Evolutionary conservation across 2,329 filamentous ascomycete species (phyloP).

Genomic region (Coniochaeta pulveracea): DNA sequence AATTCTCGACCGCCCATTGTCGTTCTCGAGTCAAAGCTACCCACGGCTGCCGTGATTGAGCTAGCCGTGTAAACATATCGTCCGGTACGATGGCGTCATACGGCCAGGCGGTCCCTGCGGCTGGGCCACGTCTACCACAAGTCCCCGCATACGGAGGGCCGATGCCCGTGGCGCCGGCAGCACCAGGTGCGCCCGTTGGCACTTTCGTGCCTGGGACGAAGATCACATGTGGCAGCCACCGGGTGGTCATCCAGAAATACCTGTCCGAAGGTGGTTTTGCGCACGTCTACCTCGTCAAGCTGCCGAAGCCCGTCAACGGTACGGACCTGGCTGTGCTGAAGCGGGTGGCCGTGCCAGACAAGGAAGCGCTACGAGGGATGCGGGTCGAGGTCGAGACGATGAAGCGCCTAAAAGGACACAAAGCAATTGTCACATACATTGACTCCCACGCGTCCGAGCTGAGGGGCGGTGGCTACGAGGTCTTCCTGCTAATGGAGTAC

Average conservation of each 20-base stretch:
- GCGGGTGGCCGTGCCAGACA: constrained; percentile 91
- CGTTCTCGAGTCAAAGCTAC: too few species aligned
- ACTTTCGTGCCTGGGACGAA: constrained; percentile 92
- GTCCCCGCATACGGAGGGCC: constrained; percentile 32
- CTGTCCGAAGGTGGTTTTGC: constrained; percentile 97
- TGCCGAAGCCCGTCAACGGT: constrained; percentile 66
- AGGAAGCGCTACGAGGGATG: constrained; percentile 90
- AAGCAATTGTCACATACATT: constrained; percentile 93
- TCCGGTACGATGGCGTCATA: constrained; percentile 25
- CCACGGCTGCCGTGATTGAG: too few species aligned
- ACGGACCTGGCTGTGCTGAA: constrained; percentile 81
- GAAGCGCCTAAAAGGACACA: constrained; percentile 97
- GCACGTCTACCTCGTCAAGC: constrained; percentile 91
- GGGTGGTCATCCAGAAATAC: constrained; percentile 92
- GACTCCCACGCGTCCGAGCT: constrained; percentile 96
- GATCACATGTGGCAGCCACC: constrained; percentile 87
- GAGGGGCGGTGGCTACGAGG: constrained; percentile 87
- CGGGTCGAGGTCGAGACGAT: constrained; percentile 98
- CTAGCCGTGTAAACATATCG: too few species aligned
- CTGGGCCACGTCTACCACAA: constrained; percentile 28
- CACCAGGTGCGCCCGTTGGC: constrained; percentile 49
- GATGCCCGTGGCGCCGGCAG: constrained; percentile 22
- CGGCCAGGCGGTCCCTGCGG: constrained; percentile 21
- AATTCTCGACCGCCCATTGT: too few species aligned
- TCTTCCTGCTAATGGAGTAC: constrained; percentile 97